Evolutionary conservation across 2,329 filamentous ascomycete species (phyloP).

Genomic region (Exserohilum turcica): DNA sequence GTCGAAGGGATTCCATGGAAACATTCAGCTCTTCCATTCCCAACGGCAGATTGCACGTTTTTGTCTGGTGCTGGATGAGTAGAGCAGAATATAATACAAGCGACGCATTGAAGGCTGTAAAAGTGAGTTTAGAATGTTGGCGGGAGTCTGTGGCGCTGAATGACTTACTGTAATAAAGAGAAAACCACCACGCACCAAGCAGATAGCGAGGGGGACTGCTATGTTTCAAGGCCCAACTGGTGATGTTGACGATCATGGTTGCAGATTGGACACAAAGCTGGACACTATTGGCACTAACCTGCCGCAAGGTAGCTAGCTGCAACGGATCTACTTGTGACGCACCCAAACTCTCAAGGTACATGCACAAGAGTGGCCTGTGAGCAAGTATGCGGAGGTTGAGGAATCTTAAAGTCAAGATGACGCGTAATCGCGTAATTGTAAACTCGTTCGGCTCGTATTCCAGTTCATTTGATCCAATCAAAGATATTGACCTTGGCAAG

Average conservation of each 20-base stretch:
- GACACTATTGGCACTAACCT: conserved; percentile 43
- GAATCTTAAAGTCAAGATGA: conserved; percentile 54
- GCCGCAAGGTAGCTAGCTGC: conserved; percentile 33
- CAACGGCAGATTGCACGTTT: conserved; percentile 5
- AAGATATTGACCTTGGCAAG: conserved; percentile 39
- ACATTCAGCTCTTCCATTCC: conserved; percentile 12
- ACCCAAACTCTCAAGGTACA: conserved; percentile 40
- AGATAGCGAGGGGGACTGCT: conserved; percentile 24
- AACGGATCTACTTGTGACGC: conserved; percentile 12
- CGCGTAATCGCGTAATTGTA: conserved; percentile 39
- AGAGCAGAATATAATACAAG: conserved; percentile 42
- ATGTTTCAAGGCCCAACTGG: conserved; percentile 30
- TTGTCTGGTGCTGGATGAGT: conserved; percentile 21
- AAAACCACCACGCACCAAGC: conserved; percentile 52
- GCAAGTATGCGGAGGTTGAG: conserved; percentile 51
- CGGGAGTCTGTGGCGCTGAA: background rate
- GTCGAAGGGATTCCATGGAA: conserved; percentile 6
- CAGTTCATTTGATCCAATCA: background rate
- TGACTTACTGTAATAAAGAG: conserved; percentile 46
- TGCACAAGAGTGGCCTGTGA: conserved; percentile 50
- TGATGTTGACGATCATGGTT: conserved; percentile 43
- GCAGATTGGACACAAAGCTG: conserved; percentile 44
- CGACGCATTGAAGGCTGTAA: conserved; percentile 32
- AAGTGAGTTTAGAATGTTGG: background rate
- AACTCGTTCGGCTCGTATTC: background rate